A percentile compares a stretch with the other conserved stretches of the same genome.
phyloP scores from a whole-genome alignment of 2,329 filamentous ascomycete genomes.

The Phaeosphaeriaceae sp. region DNA sequence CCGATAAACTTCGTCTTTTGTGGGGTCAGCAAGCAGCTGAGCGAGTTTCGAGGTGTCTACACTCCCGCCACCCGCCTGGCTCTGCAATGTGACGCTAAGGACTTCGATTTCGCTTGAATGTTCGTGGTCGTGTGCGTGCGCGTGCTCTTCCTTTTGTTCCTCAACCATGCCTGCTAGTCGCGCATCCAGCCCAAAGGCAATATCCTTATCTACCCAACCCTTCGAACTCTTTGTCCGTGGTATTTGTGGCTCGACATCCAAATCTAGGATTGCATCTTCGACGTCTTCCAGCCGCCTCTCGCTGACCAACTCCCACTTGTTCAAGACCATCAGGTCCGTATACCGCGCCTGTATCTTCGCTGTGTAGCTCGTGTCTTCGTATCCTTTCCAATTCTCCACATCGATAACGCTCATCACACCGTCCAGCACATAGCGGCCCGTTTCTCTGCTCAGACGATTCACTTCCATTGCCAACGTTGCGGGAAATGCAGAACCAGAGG shows the following conservation, averaged over 20 bases:
- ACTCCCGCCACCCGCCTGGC: constrained; percentile 60
- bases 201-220: constrained; percentile 77
- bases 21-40: constrained; percentile 71
- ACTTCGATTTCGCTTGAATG: constrained; percentile 92
- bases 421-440: constrained; percentile 75
- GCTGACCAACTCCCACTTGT: constrained; percentile 84
- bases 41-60: constrained; percentile 64
- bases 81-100: constrained; percentile 74
- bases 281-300: constrained; percentile 80
- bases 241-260: constrained; percentile 75
- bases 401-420: constrained; percentile 90
- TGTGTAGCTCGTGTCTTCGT: constrained; percentile 89
- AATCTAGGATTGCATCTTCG: constrained; percentile 77
- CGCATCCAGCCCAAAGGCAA: constrained; percentile 88
- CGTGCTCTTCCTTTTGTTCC: constrained; percentile 52
- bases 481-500: constrained; percentile 80
- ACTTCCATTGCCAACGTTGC: constrained; percentile 91
- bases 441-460: constrained; percentile 77
- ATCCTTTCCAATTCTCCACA: constrained; percentile 93
- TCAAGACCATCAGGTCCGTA: constrained; percentile 89
- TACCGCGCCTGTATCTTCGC: constrained; percentile 87
- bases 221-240: constrained; percentile 85
- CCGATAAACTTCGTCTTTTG: constrained; percentile 93
- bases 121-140: constrained; percentile 56
- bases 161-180: constrained; percentile 67